These are phyloP conservation scores for Aureobasidium zeae DNA, from an alignment of 2,329 filamentous ascomycete species.

Conservation along the genomic window DNA sequence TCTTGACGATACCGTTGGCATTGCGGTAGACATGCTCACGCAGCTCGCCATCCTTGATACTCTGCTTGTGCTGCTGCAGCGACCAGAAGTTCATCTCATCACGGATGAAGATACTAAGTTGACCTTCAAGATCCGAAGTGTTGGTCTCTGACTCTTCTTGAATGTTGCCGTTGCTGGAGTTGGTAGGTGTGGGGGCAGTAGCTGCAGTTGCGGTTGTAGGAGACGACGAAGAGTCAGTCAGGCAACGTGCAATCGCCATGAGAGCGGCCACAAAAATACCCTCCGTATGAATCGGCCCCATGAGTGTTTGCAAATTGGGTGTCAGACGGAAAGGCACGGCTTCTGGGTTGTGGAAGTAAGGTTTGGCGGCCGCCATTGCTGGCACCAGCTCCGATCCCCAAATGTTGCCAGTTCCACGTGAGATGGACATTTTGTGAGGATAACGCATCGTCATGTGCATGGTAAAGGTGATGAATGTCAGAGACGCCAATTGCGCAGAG, in stretches of 20 bases:
- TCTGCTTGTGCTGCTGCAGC: constrained; percentile 62
- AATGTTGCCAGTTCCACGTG: constrained; percentile 77
- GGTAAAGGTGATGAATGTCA: constrained; percentile 98
- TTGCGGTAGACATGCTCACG: constrained; percentile 76
- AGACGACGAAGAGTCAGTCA: constrained; percentile 55
- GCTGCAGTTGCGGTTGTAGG: constrained; percentile 16
- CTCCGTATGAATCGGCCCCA: constrained; percentile 92
- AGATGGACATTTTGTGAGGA: constrained; percentile 90
- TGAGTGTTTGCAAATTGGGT: constrained; percentile 87
- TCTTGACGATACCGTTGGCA: constrained; percentile 83
- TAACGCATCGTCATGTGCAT: constrained; percentile 95
- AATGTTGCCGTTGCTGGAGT: constrained; percentile 4
- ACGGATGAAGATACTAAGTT: constrained; percentile 85
- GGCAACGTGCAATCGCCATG: constrained; percentile 90
- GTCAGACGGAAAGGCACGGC: constrained; percentile 95
- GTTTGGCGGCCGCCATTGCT: constrained; percentile 72
- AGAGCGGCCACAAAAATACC: constrained; percentile 91
- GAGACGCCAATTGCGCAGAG: constrained; percentile 84
- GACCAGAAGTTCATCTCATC: constrained; percentile 99
- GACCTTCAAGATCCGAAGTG: constrained; percentile 72
- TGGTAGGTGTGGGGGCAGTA: constrained; percentile 17
- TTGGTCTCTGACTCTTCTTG: constrained; percentile 16
- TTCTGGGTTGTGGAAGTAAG: constrained; percentile 90
- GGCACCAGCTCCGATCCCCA: constrained; percentile 95
- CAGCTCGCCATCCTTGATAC: constrained; percentile 57